Conservation (phyloP, 1,284 basidiomycete genomes). For the Athelia psychrophila region DNA sequence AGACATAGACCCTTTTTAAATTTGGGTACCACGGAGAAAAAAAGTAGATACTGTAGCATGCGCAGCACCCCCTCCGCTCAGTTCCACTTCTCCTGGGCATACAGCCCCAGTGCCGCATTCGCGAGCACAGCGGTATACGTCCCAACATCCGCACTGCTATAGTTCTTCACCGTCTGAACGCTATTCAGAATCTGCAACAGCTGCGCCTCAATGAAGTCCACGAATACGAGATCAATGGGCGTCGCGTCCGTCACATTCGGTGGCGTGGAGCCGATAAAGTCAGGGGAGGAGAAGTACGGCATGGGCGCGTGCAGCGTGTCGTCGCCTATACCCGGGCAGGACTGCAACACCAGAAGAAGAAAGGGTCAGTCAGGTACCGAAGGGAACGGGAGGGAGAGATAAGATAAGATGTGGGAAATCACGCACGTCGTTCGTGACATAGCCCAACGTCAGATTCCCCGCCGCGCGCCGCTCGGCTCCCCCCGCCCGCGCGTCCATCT, state of each 20-base stretch:
- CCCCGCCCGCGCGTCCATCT: slow-evolving; percentile 42
- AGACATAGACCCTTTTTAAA: too few relatives aligned
- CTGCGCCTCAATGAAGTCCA: slow-evolving; percentile 58
- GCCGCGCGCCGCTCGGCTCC: slow-evolving; percentile 33
- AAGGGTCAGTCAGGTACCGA: not conserved
- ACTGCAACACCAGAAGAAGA: slow-evolving; percentile 27
- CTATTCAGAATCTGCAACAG: slow-evolving; percentile 54
- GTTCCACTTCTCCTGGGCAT: slow-evolving; percentile 62
- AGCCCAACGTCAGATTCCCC: slow-evolving; percentile 59
- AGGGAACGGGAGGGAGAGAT: not conserved
- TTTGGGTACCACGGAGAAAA: too few relatives aligned
- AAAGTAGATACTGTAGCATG: too few relatives aligned
- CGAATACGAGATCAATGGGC: slow-evolving; percentile 66
- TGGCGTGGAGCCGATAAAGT: slow-evolving; percentile 56
- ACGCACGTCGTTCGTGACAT: slow-evolving; percentile 71
- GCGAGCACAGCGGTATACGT: slow-evolving; percentile 50
- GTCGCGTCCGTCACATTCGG: slow-evolving; percentile 48
- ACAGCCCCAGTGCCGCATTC: slow-evolving; percentile 54
- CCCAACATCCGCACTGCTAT: slow-evolving; percentile 47
- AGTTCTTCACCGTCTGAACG: slow-evolving; percentile 48
- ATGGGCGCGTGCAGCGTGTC: slow-evolving; percentile 60
- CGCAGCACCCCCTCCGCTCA: slow-evolving; percentile 14
- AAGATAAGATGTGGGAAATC: not conserved
- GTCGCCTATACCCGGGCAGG: slow-evolving; percentile 71
- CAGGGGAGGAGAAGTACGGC: slow-evolving; percentile 50